Evolutionary conservation across 495 filamentous ascomycete genomes (phyloP).

Genomic region (Hypoxylon subgilvum): DNA sequence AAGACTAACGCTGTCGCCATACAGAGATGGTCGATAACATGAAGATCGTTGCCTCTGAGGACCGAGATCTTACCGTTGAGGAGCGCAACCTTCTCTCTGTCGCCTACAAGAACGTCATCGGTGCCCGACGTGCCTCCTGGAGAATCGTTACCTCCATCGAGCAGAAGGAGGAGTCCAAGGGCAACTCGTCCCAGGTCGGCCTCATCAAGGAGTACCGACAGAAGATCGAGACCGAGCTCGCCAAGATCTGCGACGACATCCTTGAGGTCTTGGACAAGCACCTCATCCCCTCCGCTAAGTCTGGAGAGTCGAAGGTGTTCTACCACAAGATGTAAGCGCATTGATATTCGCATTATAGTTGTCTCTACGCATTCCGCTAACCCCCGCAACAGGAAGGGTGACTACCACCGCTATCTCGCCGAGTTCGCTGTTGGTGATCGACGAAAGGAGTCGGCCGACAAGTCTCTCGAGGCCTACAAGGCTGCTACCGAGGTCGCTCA

Average conservation of each 20-base stretch:
- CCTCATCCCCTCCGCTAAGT: constrained; percentile 94
- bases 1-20: constrained; percentile 33
- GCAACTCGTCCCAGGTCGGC: constrained; percentile 88
- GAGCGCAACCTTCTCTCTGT: constrained; percentile 99
- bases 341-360: background rate
- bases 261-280: constrained; percentile 95
- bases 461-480: constrained; percentile 99
- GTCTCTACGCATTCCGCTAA: constrained; percentile 36
- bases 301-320: constrained; percentile 98
- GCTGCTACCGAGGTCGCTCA: constrained; percentile 96
- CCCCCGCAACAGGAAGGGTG: constrained; percentile 81
- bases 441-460: constrained; percentile 95
- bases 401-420: constrained; percentile 99
- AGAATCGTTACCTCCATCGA: constrained; percentile 99
- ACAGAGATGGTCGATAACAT: constrained; percentile 99
- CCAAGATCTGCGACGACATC: constrained; percentile 99
- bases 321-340: constrained; percentile 97
- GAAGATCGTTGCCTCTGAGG: constrained; percentile 96
- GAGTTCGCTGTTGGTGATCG: constrained; percentile 98
- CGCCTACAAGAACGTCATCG: constrained; percentile 99
- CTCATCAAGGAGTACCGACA: constrained; percentile 99
- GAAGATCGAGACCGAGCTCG: constrained; percentile 98
- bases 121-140: constrained; percentile 98
- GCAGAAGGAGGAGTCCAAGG: constrained; percentile 99
- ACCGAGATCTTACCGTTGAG: constrained; percentile 97